Conservation (phyloP, 176 grass and related monocot genomes). For the Tillandsia leiboldiana region DNA sequence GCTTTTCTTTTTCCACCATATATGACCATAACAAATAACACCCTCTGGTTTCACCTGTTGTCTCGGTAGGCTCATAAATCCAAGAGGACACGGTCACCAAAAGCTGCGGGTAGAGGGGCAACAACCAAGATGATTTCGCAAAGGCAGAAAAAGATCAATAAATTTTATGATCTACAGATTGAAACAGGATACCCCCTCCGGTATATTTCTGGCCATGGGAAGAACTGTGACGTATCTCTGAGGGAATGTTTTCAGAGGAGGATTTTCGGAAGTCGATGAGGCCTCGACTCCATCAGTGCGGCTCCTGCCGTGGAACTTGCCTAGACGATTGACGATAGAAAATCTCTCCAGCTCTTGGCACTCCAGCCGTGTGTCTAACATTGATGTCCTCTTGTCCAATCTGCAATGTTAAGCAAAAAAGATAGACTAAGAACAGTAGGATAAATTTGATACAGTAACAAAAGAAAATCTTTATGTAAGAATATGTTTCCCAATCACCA, state of each 20-base stretch:
- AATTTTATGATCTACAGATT: conserved; percentile 52
- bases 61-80: conserved; percentile 35
- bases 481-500: not conserved
- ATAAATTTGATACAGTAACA: not conserved
- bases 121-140: conserved; percentile 3
- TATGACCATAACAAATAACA: conserved; percentile 15
- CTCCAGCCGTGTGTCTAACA: conserved; percentile 77
- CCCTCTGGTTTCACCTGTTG: conserved; percentile 27
- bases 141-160: conserved; percentile 13
- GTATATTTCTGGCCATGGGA: conserved; percentile 64
- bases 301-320: conserved; percentile 76
- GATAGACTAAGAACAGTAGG: not conserved
- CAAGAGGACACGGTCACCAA: conserved; percentile 31
- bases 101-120: conserved; percentile 13
- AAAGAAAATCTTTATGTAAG: not conserved
- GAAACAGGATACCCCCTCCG: conserved; percentile 52
- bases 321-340: conserved; percentile 72
- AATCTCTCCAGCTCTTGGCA: conserved; percentile 94
- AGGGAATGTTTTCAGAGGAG: conserved; percentile 36
- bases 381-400: conserved; percentile 68
- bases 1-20: conserved; percentile 25
- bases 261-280: conserved; percentile 37
- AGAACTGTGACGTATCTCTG: conserved; percentile 65
- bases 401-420: conserved; percentile 30
- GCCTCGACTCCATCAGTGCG: conserved; percentile 39